Evolutionary conservation across 805 yeast genomes (phyloP), one percentile per base, ranked within the genome.

Genomic region (Kodamaea hsintzibuensis): DNA sequence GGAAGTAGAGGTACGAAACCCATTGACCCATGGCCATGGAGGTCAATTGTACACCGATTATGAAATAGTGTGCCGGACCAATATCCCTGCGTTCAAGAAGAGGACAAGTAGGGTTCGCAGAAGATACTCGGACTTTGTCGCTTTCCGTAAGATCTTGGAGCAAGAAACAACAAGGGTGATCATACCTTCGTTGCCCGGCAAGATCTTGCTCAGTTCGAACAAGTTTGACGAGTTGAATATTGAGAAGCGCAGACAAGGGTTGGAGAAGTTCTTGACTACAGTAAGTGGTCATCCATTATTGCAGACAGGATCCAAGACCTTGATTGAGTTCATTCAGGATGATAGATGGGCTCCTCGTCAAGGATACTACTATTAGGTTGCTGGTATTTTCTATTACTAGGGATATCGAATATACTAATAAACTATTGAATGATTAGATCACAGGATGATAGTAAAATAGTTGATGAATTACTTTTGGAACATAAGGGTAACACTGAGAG

Each of bases 231-330:
- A 89, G 55, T 85, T 88, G 43, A 85, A 87, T 55, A 91, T 95
- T 53, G 96, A 90, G 63, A 85, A 84, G 49, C 80, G 99, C 63
- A 76, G 96, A 53, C 82, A 81, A 60, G 98, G 97, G 0, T 75
- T 93, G 46, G 96, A 91, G 69, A 82, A 82, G 64, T 93, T 96
- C 71, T 68, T 95, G 42, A 62, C 76, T 44, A 77, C 83, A 14
- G 96, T 92, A 16, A 95, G 96, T 12, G 95, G 97, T 10, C 99
- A 93, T 69, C 99, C 99, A 1, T 72, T 93, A 57, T 72, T 93
- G 55, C 98, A 95, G 71, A 88, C 97, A 0, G 96, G 96, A 0
- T 68, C 93, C 17, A 83, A 84, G 60, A 84, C 86, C 0, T 78
- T 92, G 58, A 85, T 85, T 54, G 86, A 91, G 50, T 93, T 95